Base-by-base conservation (phyloP, 495 filamentous ascomycete species). In the Aspergillus carlsbadensis region DNA sequence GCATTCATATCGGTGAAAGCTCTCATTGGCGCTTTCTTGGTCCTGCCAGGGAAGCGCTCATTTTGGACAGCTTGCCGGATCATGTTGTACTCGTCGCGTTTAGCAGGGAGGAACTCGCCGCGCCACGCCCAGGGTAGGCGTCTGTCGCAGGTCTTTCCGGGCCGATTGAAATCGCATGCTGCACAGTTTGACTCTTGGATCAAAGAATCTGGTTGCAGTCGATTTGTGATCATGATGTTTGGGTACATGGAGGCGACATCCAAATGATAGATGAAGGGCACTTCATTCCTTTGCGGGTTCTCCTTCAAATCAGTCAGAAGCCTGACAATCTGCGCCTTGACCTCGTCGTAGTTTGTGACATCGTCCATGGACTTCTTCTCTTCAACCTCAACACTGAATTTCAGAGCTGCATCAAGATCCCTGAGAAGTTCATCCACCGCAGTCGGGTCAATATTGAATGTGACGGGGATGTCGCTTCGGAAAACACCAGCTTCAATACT, bases 151-250 rank as follows among this genome's bases (percentile, higher is more conserved):
- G 90, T 97, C 67, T 99, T 99, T 2, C 95, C 95, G 0, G 94
- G 94, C 34, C 94, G 80, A 60, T 99, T 99, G 80, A 99, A 99
- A 64, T 99, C 94, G 69, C 94, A 99, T 7, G 95, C 92, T 0
- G 94, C 94, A 65, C 94, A 99, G 59, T 94, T 87, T 3, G 95
- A 92, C 66, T 99, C 94, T 42, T 92, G 74, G 36, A 98, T 96
- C 91, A 99, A 94, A 5, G 95, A 98, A 68, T 99, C 94, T 1
- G 94, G 94, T 54, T 99, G 94, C 29, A 99, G 73, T 63, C 94
- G 90, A 65, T 99, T 99, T 10, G 95, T 99, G 4, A 94, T 98
- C 95, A 99, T 99, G 72, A 99, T 99, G 68, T 99, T 99, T 15
- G 94, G 94, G 70, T 99, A 99, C 94, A 99, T 99, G 49, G 94